Evolutionary conservation across 306 rosid genomes (phyloP).

Genomic region (Inga leiocalycina): DNA sequence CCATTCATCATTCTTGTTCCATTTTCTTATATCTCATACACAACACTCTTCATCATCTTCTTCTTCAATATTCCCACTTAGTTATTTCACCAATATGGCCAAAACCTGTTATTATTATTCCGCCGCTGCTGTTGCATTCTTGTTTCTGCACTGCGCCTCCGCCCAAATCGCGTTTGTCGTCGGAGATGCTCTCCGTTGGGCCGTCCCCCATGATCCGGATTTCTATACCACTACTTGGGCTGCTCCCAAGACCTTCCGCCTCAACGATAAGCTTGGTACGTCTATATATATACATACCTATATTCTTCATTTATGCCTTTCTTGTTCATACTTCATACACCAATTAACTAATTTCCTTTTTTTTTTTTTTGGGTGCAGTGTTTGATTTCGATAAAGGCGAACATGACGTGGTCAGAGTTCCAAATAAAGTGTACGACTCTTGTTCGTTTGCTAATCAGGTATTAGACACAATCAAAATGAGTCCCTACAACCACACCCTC

Average conservation of each 20-base stretch:
- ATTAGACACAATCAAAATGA: neutral
- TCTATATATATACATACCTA: neutral
- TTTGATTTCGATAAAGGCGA: neutral
- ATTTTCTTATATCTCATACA: no score
- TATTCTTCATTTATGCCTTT: no score
- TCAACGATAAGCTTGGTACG: slow-evolving; percentile 41
- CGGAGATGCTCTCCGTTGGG: slow-evolving; percentile 48
- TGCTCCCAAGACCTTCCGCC: slow-evolving; percentile 4
- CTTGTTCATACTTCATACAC: no score
- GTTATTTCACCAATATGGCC: neutral
- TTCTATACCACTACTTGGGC: slow-evolving; percentile 50
- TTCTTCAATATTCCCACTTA: neutral
- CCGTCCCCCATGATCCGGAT: slow-evolving; percentile 30
- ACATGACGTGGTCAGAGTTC: slow-evolving; percentile 23
- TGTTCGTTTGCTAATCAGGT: neutral
- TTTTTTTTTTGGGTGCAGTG: neutral
- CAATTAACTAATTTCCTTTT: neutral
- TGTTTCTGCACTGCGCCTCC: slow-evolving; percentile 22
- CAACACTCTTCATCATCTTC: neutral
- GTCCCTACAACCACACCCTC: slow-evolving; percentile 20
- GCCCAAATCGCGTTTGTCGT: slow-evolving; percentile 42
- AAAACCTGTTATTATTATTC: neutral
- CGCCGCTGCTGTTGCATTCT: neutral
- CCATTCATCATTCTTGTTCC: no score
- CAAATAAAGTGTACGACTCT: slow-evolving; percentile 15